Base-by-base conservation (phyloP, 2,329 filamentous ascomycete species). In the Aureobasidium sp. region DNA sequence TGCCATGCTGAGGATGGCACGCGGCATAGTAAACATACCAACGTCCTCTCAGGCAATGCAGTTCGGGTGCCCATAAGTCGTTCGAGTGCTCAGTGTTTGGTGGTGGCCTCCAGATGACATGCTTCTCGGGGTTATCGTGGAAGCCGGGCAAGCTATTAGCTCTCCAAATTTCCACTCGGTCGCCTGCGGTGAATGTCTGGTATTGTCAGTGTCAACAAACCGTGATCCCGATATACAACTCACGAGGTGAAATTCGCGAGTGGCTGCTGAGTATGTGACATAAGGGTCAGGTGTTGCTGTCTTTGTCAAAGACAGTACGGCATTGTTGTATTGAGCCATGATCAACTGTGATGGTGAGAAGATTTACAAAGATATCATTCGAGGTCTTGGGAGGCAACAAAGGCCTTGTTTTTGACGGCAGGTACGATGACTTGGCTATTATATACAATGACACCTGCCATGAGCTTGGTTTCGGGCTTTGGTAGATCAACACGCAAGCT, bases 11-110 rank as follows among this genome's bases (percentile, higher is more conserved):
- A 1, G 68, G 69, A 57, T 74, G 61, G 17, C 67, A 69, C 14
- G 67, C 70, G 3, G 66, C 74, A 61, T 69, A 75, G 62, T 79
- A 79, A 56, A 79, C 68, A 62, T 78, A 80, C 78, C 78, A 80
- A 19, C 70, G 69, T 0, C 72, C 73, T 32, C 71, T 64, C 22
- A 80, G 66, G 42, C 64, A 64, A 61, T 80, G 78, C 0, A 80
- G 68, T 65, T 80, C 78, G 0, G 78, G 78, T 0, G 78, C 78
- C 78, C 78, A 80, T 27, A 80, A 66, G 57, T 70, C 71, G 35
- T 65, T 71, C 6, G 68, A 71, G 67, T 71, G 74, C 16, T 66
- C 63, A 8, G 68, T 68, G 55, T 71, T 64, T 11, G 69, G 70
- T 0, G 71, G 64, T 25, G 75, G 72, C 17, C 68, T 68, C 67